Evolutionary conservation across 352 stramenopile genomes (phyloP).

Genomic region (Pythium sp.): DNA sequence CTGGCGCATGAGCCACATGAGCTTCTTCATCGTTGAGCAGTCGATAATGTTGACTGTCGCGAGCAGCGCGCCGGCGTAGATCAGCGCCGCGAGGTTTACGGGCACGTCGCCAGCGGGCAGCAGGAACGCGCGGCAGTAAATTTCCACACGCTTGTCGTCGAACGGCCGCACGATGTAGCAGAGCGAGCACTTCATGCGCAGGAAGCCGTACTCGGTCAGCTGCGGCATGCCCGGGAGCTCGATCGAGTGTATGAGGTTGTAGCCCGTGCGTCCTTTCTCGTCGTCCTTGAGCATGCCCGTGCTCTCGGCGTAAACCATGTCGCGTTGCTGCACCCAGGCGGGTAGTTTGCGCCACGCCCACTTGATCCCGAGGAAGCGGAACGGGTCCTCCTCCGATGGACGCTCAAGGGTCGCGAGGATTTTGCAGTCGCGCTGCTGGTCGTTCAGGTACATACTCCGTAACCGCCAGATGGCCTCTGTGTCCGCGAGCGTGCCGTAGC

Average conservation of each 20-base stretch:
- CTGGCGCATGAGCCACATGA: slow-evolving; percentile 29
- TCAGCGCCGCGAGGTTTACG: slow-evolving; percentile 12
- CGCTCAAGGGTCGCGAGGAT: slow-evolving; percentile 30
- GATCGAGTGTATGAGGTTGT: slow-evolving; percentile 37
- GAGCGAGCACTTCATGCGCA: slow-evolving; percentile 36
- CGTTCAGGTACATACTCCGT: slow-evolving; percentile 27
- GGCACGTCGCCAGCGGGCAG: slow-evolving; percentile 14
- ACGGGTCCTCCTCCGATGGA: slow-evolving; percentile 19
- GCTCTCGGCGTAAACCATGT: slow-evolving; percentile 33
- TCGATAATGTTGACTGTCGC: slow-evolving; percentile 22
- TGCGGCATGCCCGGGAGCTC: slow-evolving; percentile 19
- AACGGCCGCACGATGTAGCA: slow-evolving; percentile 42
- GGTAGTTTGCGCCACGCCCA: slow-evolving; percentile 10
- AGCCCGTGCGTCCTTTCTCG: slow-evolving; percentile 25
- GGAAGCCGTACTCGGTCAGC: slow-evolving; percentile 29
- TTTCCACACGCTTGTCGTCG: slow-evolving; percentile 27
- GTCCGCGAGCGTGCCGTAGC: slow-evolving; percentile 20
- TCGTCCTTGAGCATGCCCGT: slow-evolving; percentile 35
- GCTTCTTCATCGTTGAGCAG: slow-evolving; percentile 33
- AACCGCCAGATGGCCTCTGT: slow-evolving; percentile 25
- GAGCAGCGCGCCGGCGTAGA: slow-evolving; percentile 39
- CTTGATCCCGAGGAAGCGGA: slow-evolving; percentile 16
- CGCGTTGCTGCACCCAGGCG: slow-evolving; percentile 5
- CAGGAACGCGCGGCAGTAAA: slow-evolving; percentile 49
- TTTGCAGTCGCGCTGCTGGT: slow-evolving; percentile 25